Percentiles rank a stretch among this genome's conserved stretches.
Evolutionary conservation across 2,329 filamentous ascomycete species (phyloP).

Genomic region (Trichoderma sp.): DNA sequence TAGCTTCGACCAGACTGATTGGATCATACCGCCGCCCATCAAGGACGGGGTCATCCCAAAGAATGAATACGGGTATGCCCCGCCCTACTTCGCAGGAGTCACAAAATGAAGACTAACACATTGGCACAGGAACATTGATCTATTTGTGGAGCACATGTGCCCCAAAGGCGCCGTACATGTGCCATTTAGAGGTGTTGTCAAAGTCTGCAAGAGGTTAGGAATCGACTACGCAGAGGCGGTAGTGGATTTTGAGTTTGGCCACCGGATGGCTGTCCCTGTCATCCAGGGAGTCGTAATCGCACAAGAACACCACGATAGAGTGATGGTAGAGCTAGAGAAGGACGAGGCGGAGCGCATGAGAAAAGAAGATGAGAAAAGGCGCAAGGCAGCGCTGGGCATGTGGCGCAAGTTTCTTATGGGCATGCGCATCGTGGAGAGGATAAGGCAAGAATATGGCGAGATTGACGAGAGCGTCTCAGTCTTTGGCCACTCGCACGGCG

Average conservation of each 20-base stretch:
- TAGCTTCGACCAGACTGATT: conserved; percentile 81
- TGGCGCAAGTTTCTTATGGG: conserved; percentile 91
- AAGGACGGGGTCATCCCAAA: conserved; percentile 83
- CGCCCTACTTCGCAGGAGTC: neutral
- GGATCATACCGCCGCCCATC: conserved; percentile 90
- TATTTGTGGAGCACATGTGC: conserved; percentile 92
- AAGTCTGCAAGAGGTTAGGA: conserved; percentile 76
- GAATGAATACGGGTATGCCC: conserved; percentile 71
- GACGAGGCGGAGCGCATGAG: conserved; percentile 71
- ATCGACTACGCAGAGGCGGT: conserved; percentile 94
- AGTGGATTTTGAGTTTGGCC: conserved; percentile 93
- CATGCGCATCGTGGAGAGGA: conserved; percentile 73
- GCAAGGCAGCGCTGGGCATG: conserved; percentile 66
- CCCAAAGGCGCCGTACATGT: conserved; percentile 80
- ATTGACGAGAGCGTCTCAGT: conserved; percentile 51
- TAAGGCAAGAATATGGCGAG: conserved; percentile 72
- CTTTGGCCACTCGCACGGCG: conserved; percentile 47
- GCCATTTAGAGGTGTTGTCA: conserved; percentile 70
- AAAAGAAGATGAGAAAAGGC: conserved; percentile 80
- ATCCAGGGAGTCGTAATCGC: conserved; percentile 88
- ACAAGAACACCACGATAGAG: conserved; percentile 67
- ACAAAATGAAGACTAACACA: conserved; percentile 24
- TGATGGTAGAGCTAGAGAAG: conserved; percentile 75
- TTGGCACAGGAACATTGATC: conserved; percentile 70
- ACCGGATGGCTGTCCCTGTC: conserved; percentile 88